Conservation (phyloP, 305 asterid genomes). For the Lippia alba region DNA sequence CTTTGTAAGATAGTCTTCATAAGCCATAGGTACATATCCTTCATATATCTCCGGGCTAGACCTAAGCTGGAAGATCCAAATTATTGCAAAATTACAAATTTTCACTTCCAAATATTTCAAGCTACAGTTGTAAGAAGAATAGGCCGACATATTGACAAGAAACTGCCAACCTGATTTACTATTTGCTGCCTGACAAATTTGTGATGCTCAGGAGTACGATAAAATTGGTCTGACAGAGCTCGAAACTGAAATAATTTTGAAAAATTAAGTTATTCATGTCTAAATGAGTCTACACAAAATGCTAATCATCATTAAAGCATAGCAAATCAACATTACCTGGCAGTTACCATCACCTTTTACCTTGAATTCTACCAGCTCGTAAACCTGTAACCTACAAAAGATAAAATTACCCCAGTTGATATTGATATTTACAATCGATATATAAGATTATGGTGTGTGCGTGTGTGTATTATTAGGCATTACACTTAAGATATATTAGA, state of each 20-base stretch:
- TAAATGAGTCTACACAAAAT: constrained; percentile 5
- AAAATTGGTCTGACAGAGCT: constrained; percentile 92
- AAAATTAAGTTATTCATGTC: constrained; percentile 24
- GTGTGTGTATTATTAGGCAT: constrained; percentile 6
- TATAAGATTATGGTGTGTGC: background rate
- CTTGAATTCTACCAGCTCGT: constrained; percentile 84
- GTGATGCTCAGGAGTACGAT: constrained; percentile 92
- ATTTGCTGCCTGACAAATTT: constrained; percentile 86
- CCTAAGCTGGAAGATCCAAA: constrained; percentile 65
- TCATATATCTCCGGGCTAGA: constrained; percentile 76
- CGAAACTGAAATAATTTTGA: constrained; percentile 63
- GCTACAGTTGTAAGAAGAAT: constrained; percentile 14
- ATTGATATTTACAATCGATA: constrained; percentile 13
- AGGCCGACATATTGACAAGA: constrained; percentile 4
- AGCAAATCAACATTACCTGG: constrained; percentile 59
- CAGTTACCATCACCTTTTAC: constrained; percentile 96
- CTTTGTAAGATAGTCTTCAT: constrained; percentile 69
- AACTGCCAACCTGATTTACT: constrained; percentile 73
- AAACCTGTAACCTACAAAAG: constrained; percentile 74
- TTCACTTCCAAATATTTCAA: constrained; percentile 35
- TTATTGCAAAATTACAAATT: constrained; percentile 29
- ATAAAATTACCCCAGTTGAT: constrained; percentile 40
- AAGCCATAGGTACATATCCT: constrained; percentile 95
- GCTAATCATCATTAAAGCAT: background rate
- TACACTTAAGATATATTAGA: constrained; percentile 3